Conservation (phyloP, 192 early-diverging fungal genomes). For the Coemansia pectinata region DNA sequence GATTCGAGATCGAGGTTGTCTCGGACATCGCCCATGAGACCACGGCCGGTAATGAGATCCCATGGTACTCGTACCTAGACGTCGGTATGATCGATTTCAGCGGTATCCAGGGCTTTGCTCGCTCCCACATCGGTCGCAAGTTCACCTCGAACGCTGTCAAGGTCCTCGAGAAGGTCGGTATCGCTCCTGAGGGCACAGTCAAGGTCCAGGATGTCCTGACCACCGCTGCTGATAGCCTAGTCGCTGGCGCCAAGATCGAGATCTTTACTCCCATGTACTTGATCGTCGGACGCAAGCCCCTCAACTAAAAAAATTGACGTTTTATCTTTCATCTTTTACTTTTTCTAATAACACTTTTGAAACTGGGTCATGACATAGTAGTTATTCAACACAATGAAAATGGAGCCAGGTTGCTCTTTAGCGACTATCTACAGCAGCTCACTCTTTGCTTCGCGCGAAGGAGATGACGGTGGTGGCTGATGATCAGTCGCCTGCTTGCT, state of each 20-base stretch:
- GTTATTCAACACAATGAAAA: too few relatives aligned
- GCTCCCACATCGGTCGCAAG: conserved; percentile 63
- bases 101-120: conserved; percentile 51
- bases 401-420: too few relatives aligned
- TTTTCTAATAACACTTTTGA: background rate
- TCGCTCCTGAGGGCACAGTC: conserved; percentile 84
- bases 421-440: background rate
- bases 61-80: conserved; percentile 85
- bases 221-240: conserved; percentile 79
- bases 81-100: conserved; percentile 41
- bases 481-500: background rate
- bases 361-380: background rate
- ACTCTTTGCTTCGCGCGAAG: background rate
- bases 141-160: conserved; percentile 78
- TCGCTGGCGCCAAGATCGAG: conserved; percentile 73
- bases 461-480: background rate
- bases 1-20: conserved; percentile 81
- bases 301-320: conserved; percentile 25
- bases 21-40: conserved; percentile 63
- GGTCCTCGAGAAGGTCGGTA: conserved; percentile 75
- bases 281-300: conserved; percentile 73
- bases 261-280: conserved; percentile 97
- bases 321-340: too few relatives aligned
- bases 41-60: conserved; percentile 62
- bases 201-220: conserved; percentile 82